phyloP scores from a whole-genome alignment of 371 early-diverging fungal genomes.

The Mortierella sp. region DNA sequence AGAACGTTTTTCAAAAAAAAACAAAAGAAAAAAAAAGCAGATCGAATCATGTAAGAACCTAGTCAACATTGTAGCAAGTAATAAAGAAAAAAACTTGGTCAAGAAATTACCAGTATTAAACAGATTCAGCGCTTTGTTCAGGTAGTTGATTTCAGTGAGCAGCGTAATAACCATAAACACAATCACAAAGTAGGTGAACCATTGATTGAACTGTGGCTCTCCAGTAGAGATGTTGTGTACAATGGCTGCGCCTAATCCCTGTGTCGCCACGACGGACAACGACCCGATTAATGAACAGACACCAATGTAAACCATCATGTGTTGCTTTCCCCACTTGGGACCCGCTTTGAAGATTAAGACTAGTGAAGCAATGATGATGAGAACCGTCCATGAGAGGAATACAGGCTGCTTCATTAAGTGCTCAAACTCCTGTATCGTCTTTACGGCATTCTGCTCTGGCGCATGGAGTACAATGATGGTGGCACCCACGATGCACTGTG shows the following conservation, averaged over 20 bases:
- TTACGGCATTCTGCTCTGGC: conserved; percentile 86
- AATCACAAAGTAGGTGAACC: conserved; percentile 89
- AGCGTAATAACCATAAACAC: conserved; percentile 85
- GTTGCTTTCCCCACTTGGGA: conserved; percentile 88
- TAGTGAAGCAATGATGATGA: conserved; percentile 70
- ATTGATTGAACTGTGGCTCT: conserved; percentile 87
- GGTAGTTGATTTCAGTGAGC: conserved; percentile 92
- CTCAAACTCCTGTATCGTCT: conserved; percentile 86
- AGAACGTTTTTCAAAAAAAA: neutral
- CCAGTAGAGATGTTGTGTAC: conserved; percentile 86
- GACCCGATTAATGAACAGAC: conserved; percentile 93
- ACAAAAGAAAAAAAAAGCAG: too few relatives aligned
- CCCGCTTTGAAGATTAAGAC: conserved; percentile 84
- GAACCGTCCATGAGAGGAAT: conserved; percentile 82
- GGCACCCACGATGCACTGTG: conserved; percentile 92
- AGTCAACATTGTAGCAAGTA: neutral
- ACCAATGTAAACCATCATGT: conserved; percentile 89
- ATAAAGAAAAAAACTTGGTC: neutral
- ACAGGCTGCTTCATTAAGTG: conserved; percentile 79
- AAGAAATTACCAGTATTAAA: conserved; percentile 78
- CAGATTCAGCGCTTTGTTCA: conserved; percentile 95
- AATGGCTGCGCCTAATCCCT: conserved; percentile 92
- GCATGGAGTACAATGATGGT: conserved; percentile 92
- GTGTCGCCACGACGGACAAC: conserved; percentile 95
- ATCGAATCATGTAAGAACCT: neutral